Conservation (phyloP, 805 yeast genomes). For the Sugiyamaella valdiviana region DNA sequence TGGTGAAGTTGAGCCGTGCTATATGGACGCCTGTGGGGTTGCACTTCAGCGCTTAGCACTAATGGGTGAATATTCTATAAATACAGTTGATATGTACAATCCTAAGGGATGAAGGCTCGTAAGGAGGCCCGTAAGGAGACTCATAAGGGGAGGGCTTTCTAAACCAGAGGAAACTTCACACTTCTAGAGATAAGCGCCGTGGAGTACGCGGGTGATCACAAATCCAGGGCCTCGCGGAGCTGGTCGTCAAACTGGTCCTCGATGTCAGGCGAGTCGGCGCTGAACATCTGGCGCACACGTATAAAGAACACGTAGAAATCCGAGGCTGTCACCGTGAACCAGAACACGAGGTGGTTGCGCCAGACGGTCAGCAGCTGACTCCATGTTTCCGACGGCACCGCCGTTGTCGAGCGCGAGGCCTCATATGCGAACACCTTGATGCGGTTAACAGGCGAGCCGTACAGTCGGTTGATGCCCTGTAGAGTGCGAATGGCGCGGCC, state of each 20-base stretch:
- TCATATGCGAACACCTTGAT: slow-evolving; percentile 55
- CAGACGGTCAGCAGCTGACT: slow-evolving; percentile 6
- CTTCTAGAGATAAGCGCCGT: too few relatives aligned
- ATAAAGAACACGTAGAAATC: slow-evolving; percentile 10
- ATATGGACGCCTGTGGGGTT: not conserved
- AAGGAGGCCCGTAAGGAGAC: too few relatives aligned
- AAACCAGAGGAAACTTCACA: too few relatives aligned
- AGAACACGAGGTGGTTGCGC: slow-evolving; percentile 13
- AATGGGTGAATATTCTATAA: too few relatives aligned
- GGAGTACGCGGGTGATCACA: too few relatives aligned
- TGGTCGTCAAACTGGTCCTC: slow-evolving; percentile 18
- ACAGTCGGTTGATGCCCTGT: slow-evolving; percentile 58
- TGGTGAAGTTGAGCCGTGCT: not conserved
- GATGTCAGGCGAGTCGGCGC: not conserved
- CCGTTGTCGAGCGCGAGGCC: slow-evolving; percentile 33
- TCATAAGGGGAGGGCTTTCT: too few relatives aligned
- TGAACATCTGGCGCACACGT: slow-evolving; percentile 6
- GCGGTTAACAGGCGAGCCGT: slow-evolving; percentile 72
- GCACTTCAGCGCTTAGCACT: too few relatives aligned
- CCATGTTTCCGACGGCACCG: not conserved
- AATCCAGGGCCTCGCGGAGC: slow-evolving; percentile 8
- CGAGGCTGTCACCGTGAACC: slow-evolving; percentile 9
- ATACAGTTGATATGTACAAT: too few relatives aligned
- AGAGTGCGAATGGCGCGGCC: slow-evolving; percentile 70
- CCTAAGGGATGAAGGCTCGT: too few relatives aligned